These are phyloP conservation scores for Micractinium sp. DNA, from an alignment of 139 green algal species.

Conservation along the genomic window DNA sequence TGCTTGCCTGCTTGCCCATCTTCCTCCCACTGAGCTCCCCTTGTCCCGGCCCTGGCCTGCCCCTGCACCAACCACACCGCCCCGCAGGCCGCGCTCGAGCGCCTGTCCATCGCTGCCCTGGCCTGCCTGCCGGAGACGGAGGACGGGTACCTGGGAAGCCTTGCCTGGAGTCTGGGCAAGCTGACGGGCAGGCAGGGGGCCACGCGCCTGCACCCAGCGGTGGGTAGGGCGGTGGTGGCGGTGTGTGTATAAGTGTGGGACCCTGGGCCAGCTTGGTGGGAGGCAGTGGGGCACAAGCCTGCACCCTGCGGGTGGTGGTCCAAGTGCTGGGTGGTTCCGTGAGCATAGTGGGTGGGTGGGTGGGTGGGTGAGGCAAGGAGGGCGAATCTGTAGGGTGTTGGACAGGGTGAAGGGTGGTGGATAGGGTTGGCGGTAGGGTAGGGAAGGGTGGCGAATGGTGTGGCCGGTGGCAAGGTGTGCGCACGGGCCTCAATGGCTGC, in stretches of 20 bases:
- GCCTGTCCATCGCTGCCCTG: constrained; percentile 6
- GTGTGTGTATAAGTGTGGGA: not conserved
- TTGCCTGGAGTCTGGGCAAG: constrained; percentile 19
- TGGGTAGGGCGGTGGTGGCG: not conserved
- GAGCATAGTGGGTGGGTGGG: too few species aligned
- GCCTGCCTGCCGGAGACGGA: not conserved
- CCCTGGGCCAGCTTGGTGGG: not conserved
- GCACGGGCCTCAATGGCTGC: too few species aligned
- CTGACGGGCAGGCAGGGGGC: not conserved
- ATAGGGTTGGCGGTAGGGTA: too few species aligned
- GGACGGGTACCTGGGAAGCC: not conserved
- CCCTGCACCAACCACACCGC: not conserved
- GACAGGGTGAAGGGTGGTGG: too few species aligned
- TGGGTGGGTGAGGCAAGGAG: too few species aligned
- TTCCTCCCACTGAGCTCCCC: not conserved
- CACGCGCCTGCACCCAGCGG: not conserved
- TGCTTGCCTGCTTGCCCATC: too few species aligned
- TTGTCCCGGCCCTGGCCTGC: not conserved
- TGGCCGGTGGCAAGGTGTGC: too few species aligned
- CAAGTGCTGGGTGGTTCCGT: too few species aligned
- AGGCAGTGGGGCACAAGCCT: not conserved
- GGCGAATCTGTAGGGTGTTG: too few species aligned
- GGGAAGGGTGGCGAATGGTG: too few species aligned
- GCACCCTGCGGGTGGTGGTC: too few species aligned
- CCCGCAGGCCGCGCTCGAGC: constrained; percentile 6